phyloP scores from a whole-genome alignment of 495 filamentous ascomycete genomes.

The Cercophora sp. region DNA sequence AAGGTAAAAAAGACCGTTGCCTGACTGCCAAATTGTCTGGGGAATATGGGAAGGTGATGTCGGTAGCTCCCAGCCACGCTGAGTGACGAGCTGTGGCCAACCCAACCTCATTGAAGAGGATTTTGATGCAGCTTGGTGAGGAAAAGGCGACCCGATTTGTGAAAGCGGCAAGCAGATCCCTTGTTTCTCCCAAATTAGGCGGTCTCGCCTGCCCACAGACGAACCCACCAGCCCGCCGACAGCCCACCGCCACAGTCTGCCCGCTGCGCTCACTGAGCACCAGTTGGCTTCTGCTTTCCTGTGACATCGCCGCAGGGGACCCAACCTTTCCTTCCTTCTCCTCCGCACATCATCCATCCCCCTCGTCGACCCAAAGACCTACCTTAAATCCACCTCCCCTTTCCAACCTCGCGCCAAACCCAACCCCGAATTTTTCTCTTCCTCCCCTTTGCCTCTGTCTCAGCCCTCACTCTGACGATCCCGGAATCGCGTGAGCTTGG shows the following conservation, averaged over 20 bases:
- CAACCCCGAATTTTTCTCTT: constrained; percentile 34
- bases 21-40: constrained; percentile 5
- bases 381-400: constrained; percentile 53
- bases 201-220: constrained; percentile 27
- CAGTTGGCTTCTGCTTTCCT: constrained; percentile 12
- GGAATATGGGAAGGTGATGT: too few species aligned
- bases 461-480: constrained; percentile 37
- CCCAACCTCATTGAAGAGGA: constrained; percentile 2
- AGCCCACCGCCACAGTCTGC: constrained; percentile 16
- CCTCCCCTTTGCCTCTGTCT: constrained; percentile 37
- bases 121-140: constrained; percentile 3
- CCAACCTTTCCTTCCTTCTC: constrained; percentile 27
- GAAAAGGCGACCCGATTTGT: constrained; percentile 15
- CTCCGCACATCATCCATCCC: constrained; percentile 25
- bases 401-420: constrained; percentile 37
- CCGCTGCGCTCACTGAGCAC: constrained; percentile 12
- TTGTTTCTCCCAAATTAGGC: constrained; percentile 35
- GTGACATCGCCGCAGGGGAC: constrained; percentile 30
- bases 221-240: constrained; percentile 19
- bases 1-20: too few species aligned
- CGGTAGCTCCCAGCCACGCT: constrained; percentile 24
- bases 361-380: constrained; percentile 32
- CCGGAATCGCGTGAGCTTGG: constrained; percentile 42
- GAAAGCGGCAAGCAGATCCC: constrained; percentile 35
- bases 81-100: constrained; percentile 26